Conservation (phyloP, 768 basidiomycete genomes). For the Rubroboletus satanas region DNA sequence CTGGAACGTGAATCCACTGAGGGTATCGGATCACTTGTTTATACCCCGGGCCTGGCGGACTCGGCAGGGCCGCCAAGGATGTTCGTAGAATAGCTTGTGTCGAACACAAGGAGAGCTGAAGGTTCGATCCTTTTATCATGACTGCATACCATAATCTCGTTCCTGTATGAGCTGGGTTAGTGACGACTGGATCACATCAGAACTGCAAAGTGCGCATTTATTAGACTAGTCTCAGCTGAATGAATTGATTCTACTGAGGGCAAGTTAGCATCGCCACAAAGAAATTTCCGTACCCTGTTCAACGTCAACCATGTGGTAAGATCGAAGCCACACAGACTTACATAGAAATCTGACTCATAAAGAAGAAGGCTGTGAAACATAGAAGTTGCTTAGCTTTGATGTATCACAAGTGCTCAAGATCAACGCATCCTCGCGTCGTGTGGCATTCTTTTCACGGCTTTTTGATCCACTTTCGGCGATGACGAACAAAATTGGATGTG, state of each 20-base stretch:
- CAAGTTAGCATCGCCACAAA: background rate
- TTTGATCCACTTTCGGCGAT: background rate
- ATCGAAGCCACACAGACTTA: background rate
- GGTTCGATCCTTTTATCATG: background rate
- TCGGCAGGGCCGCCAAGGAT: background rate
- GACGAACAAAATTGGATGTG: background rate
- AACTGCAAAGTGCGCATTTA: background rate
- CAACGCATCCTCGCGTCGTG: background rate
- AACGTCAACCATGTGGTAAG: background rate
- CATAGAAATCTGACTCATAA: background rate
- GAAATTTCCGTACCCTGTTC: background rate
- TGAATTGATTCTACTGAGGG: background rate
- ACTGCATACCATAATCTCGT: background rate
- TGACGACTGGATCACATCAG: background rate
- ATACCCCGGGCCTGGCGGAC: background rate
- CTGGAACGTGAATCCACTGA: too few relatives aligned
- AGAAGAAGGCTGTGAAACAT: background rate
- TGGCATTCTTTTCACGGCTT: background rate
- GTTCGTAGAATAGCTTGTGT: background rate
- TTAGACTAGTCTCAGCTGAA: too few relatives aligned
- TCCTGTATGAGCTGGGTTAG: background rate
- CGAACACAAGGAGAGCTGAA: background rate
- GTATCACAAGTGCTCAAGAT: background rate
- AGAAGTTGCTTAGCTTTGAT: background rate
- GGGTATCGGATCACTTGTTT: background rate